A percentile compares a stretch with the other conserved stretches of the same genome.
These are phyloP conservation scores for peach (Prunus persica) DNA, from an alignment of 306 rosid genomes.

Conservation along the genomic window DNA sequence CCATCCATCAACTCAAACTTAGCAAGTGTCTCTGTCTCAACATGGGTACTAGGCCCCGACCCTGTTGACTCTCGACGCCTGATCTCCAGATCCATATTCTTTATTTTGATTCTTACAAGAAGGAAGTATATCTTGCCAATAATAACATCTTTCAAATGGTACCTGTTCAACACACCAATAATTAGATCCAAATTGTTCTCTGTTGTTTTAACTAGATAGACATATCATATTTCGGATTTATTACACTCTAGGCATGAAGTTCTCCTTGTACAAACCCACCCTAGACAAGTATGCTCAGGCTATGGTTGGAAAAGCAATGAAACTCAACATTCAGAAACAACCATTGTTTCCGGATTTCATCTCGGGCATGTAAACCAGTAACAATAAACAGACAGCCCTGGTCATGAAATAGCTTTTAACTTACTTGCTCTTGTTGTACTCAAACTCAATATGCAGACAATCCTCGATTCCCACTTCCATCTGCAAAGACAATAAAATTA, in stretches of 20 bases:
- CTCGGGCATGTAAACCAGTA: slow-evolving; percentile 6
- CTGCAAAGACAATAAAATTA: slow-evolving; percentile 43
- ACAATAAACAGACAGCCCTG: slow-evolving; percentile 10
- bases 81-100: slow-evolving; percentile 98
- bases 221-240: neutral
- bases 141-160: slow-evolving; percentile 92
- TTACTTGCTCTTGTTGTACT: slow-evolving; percentile 98
- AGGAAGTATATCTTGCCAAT: slow-evolving; percentile 95
- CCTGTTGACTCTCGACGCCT: slow-evolving; percentile 98
- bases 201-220: neutral
- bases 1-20: slow-evolving; percentile 99
- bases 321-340: neutral
- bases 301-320: neutral
- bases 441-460: slow-evolving; percentile 96
- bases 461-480: slow-evolving; percentile 99
- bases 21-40: slow-evolving; percentile 97
- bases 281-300: neutral
- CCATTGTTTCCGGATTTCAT: slow-evolving; percentile 17
- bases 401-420: slow-evolving; percentile 32
- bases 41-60: slow-evolving; percentile 95
- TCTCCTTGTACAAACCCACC: neutral
- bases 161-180: slow-evolving; percentile 46
- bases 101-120: slow-evolving; percentile 97
- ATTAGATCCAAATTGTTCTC: slow-evolving; percentile 8
- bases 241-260: neutral